These are phyloP conservation scores for Ophiocordyceps unilateralis DNA, from an alignment of 2,329 filamentous ascomycete species.

Conservation along the genomic window DNA sequence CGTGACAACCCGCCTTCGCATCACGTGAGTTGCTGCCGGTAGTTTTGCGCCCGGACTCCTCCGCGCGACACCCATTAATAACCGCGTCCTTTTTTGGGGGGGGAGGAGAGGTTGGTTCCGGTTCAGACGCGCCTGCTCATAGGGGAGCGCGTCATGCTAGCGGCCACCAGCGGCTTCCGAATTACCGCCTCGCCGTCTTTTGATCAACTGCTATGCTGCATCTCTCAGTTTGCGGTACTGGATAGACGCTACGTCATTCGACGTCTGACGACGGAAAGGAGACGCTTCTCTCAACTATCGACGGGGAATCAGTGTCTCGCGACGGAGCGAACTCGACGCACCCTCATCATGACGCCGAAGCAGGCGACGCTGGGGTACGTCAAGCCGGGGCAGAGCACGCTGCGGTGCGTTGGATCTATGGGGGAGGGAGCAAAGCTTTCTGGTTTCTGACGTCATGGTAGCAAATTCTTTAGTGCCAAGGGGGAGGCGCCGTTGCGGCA, in stretches of 20 bases:
- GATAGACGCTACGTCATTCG: background rate
- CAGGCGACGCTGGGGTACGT: conserved; percentile 86
- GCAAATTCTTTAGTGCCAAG: conserved; percentile 67
- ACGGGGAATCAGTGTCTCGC: too few species aligned
- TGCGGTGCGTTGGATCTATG: conserved; percentile 40
- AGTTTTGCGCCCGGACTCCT: background rate
- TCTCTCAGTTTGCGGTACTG: background rate
- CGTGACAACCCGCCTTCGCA: background rate
- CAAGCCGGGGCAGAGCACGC: conserved; percentile 51
- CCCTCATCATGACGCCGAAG: conserved; percentile 32
- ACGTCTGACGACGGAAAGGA: background rate
- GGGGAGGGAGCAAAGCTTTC: background rate
- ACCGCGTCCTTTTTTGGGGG: background rate
- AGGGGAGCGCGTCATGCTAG: background rate
- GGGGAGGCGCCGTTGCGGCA: conserved; percentile 47
- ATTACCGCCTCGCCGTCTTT: background rate
- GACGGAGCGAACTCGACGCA: background rate
- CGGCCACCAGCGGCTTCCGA: background rate
- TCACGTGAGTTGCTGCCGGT: background rate
- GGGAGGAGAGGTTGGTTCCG: too few species aligned
- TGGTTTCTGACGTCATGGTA: conserved; percentile 17
- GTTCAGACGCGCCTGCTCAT: too few species aligned
- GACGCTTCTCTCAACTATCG: background rate
- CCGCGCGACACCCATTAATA: background rate
- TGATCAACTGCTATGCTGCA: background rate